Evolutionary conservation across 2,329 filamentous ascomycete species (phyloP).

Genomic region (Exutisphaerella laricina): DNA sequence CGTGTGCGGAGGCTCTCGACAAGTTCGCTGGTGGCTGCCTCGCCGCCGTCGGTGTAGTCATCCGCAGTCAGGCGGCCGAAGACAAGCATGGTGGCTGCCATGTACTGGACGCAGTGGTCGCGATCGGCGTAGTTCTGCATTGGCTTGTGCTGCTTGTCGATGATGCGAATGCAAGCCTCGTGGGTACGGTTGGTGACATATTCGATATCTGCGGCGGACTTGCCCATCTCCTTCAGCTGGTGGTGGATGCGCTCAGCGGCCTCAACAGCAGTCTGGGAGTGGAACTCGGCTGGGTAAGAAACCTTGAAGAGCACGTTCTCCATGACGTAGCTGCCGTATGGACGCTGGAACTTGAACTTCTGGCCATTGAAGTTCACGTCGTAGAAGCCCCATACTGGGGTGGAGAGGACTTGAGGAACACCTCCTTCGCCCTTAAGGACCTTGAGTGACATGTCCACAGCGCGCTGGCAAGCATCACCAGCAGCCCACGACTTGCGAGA

Average conservation of each 20-base stretch:
- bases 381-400: constrained; percentile 96
- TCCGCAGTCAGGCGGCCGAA: constrained; percentile 89
- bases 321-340: constrained; percentile 98
- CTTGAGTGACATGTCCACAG: constrained; percentile 96
- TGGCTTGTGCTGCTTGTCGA: constrained; percentile 99
- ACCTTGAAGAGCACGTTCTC: constrained; percentile 99
- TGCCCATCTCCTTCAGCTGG: constrained; percentile 76
- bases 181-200: constrained; percentile 90
- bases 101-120: constrained; percentile 99
- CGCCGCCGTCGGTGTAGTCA: constrained; percentile 88
- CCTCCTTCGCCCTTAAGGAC: constrained; percentile 91
- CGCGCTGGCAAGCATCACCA: constrained; percentile 95
- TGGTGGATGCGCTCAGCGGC: constrained; percentile 83
- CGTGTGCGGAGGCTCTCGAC: constrained; percentile 88
- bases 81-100: constrained; percentile 92
- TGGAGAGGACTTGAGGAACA: constrained; percentile 85
- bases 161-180: constrained; percentile 97
- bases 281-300: constrained; percentile 96
- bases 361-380: constrained; percentile 96
- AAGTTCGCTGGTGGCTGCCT: constrained; percentile 83
- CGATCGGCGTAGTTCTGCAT: constrained; percentile 99
- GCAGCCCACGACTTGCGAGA: constrained; percentile 99
- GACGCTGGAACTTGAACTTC: constrained; percentile 91
- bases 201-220: constrained; percentile 91
- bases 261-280: constrained; percentile 97